Base-by-base conservation (phyloP, 495 filamentous ascomycete genomes). In the Podospora anserina region DNA sequence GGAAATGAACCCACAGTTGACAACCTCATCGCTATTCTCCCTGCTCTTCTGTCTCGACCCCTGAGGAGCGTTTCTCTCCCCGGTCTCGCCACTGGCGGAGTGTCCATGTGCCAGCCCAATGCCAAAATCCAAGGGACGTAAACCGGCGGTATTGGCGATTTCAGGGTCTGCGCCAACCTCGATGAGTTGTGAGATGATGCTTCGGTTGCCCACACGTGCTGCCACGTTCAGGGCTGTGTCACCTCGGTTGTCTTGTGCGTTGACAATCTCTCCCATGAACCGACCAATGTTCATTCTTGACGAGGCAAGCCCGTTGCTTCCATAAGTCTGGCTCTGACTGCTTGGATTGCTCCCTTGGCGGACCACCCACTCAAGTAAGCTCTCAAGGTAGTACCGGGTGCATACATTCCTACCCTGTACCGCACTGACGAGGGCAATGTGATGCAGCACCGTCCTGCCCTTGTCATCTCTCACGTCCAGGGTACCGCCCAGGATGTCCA, bases 221-320 rank as follows among this genome's bases (percentile, higher is more conserved):
- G 94, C 96, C 72, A 97, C 88, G 73, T 96, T 97, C 55, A 99
- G 82, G 23, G 96, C 96, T 11, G 95, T 98, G 73, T 99, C 96
- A 4, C 95, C 95, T 64, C 90, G 89, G 70, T 91, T 90, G 78
- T 99, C 95, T 63, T 91, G 90, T 3, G 92, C 87, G 72, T 99
- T 98, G 68, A 99, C 94, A 72, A 99, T 91, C 72, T 97, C 93
- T 26, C 90, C 90, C 84, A 99, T 96, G 79, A 99, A 98, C 53
- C 91, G 88, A 5, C 89, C 92, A 23, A 99, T 83, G 39, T 88
- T 89, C 75, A 97, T 95, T 67, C 90, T 87, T 54, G 89, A 88
- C 4, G 82, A 73, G 27, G 72, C 70, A 28, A 71, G 71, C 19
- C 71, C 30, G 18, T 71, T 69, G 61, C 63, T 64, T 0, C 66